phyloP scores from a whole-genome alignment of 2,329 filamentous ascomycete species.

The Penicillium janthinellum region DNA sequence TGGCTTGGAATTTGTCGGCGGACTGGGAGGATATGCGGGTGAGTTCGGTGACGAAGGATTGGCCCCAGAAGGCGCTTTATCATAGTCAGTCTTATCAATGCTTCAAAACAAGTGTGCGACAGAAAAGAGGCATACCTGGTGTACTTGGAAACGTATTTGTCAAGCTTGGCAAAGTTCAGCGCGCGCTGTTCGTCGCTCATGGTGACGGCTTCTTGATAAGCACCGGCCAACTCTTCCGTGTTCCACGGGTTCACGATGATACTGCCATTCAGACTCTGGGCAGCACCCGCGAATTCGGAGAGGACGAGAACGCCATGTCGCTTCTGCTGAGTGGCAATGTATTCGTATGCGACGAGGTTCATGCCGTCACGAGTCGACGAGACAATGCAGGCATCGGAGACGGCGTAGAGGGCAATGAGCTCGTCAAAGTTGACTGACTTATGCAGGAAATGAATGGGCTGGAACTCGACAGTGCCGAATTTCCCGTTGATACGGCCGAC shows the following conservation, averaged over 20 bases:
- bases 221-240: conserved; percentile 89
- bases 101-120: background rate
- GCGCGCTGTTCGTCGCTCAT: conserved; percentile 89
- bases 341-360: conserved; percentile 98
- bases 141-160: conserved; percentile 96
- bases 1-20: conserved; percentile 40
- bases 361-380: conserved; percentile 97
- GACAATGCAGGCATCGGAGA: conserved; percentile 89
- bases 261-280: conserved; percentile 89
- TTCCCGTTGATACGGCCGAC: conserved; percentile 96
- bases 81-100: conserved; percentile 23
- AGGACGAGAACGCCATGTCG: conserved; percentile 92
- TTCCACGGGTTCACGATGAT: conserved; percentile 99
- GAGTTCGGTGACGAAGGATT: conserved; percentile 87
- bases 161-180: conserved; percentile 85
- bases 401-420: conserved; percentile 87
- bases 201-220: conserved; percentile 93
- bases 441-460: conserved; percentile 98
- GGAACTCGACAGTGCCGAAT: conserved; percentile 96
- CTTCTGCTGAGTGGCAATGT: conserved; percentile 89
- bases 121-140: conserved; percentile 61
- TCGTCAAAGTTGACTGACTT: conserved; percentile 95
- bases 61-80: conserved; percentile 84
- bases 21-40: conserved; percentile 56
- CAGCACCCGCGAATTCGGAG: conserved; percentile 94